These are phyloP conservation scores for Globisporangium polare DNA, from an alignment of 352 stramenopile genomes.

Conservation along the genomic window DNA sequence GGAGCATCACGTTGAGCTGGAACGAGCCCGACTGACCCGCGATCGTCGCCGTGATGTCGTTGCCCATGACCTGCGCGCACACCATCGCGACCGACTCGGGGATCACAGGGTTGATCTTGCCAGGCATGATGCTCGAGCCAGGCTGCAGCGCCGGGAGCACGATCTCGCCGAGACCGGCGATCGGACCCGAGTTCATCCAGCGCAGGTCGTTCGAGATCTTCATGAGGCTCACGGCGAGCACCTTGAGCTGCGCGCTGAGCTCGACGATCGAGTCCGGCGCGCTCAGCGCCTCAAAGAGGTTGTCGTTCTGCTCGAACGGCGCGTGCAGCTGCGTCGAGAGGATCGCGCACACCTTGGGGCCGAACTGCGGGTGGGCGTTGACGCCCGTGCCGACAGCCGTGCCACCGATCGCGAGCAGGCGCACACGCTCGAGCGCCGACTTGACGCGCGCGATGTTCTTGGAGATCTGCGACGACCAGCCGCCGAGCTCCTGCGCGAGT, in stretches of 20 bases:
- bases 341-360: constrained; percentile 35
- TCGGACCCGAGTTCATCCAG: constrained; percentile 89
- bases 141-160: constrained; percentile 90
- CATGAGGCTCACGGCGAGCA: constrained; percentile 87
- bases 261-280: constrained; percentile 93
- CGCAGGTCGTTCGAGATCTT: constrained; percentile 96
- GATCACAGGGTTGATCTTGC: constrained; percentile 94
- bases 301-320: constrained; percentile 48
- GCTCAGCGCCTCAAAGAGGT: constrained; percentile 86
- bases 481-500: constrained; percentile 42
- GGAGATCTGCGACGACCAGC: constrained; percentile 45
- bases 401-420: constrained; percentile 49
- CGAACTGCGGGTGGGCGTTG: constrained; percentile 52
- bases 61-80: constrained; percentile 54
- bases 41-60: constrained; percentile 50
- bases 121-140: constrained; percentile 95
- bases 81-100: constrained; percentile 54
- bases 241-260: constrained; percentile 89
- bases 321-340: constrained; percentile 29
- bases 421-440: constrained; percentile 39
- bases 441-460: constrained; percentile 53
- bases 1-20: constrained; percentile 63
- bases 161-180: constrained; percentile 92
- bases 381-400: constrained; percentile 61
- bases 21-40: constrained; percentile 46